Base-by-base conservation (phyloP, 2,329 filamentous ascomycete species). In the Lasiodiplodia sp. region DNA sequence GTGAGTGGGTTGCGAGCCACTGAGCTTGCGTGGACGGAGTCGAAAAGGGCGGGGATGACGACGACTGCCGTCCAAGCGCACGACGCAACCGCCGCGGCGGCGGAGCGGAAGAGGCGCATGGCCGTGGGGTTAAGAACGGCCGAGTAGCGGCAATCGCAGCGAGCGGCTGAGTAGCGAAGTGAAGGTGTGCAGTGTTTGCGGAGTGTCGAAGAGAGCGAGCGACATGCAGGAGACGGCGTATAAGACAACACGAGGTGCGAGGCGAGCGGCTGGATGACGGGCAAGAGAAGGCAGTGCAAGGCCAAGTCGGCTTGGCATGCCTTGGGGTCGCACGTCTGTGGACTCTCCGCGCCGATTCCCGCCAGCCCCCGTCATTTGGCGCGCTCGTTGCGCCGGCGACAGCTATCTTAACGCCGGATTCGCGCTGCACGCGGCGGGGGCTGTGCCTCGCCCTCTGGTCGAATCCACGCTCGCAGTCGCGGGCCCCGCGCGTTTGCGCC, bases 1-100 rank as follows among this genome's bases (percentile, higher is more conserved):
- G 86, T 88, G 71, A 99, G 85, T 38, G 94, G 93, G 75, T 92
- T 92, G 73, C 95, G 88, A 71, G 74, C 72, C 23, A 74, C 75
- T 5, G 79, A 81, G 34, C 72, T 71, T 31, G 77, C 78, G 62
- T 73, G 67, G 57, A 72, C 70, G 12, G 55, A n/a, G 44, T 51
- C 38, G 47, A 63, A 11, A 28, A 68, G 38, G 69, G 76, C 51
- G 37, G 74, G 40, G 66, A 73, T 73, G 53, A 75, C 70, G 68
- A 75, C 73, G 65, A 73, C 66, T 40, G 71, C 71, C 66, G 73
- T 56, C 60, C 44, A 52, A 52, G 60, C 60, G 60, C 60, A 52
- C 60, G 60, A 52, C 60, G 60, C 60, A 52, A 64, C 60, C 62
- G 71, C 69, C 58, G 72, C 70, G 21, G 70, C 69, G 58, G 76